Evolutionary conservation across 768 basidiomycete genomes (phyloP).

Genomic region (Cytidiella melzeri): DNA sequence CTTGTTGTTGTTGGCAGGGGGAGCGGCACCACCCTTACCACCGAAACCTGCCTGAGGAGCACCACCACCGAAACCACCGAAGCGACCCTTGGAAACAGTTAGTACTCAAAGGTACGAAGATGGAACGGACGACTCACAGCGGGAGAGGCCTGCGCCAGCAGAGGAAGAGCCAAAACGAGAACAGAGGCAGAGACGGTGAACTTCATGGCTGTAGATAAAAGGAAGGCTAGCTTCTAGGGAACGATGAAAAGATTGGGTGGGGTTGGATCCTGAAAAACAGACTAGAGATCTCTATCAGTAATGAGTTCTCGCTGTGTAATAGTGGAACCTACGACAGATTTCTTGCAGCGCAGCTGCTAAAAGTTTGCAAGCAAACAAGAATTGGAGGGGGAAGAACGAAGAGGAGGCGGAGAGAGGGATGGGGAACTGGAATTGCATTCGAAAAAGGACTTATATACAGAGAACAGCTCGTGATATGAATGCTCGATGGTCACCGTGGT

Average conservation of each 20-base stretch:
- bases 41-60: conserved; percentile 1
- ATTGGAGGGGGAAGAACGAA: conserved; percentile 17
- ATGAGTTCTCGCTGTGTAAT: conserved; percentile 12
- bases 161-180: conserved; percentile 35
- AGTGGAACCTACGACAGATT: conserved; percentile 16
- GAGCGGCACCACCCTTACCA: conserved; percentile 12
- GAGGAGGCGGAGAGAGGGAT: conserved; percentile 25
- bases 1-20: conserved; percentile 7
- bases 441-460: conserved; percentile 15
- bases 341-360: conserved; percentile 54
- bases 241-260: conserved; percentile 18
- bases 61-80: background rate
- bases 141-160: conserved; percentile 28
- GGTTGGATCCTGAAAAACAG: conserved; percentile 16
- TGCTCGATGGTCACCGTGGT: background rate
- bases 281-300: no score
- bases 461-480: background rate
- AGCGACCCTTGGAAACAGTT: background rate
- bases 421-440: conserved; percentile 7
- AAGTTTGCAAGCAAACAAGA: conserved; percentile 16
- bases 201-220: conserved; percentile 40
- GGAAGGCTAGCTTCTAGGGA: conserved; percentile 21
- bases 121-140: conserved; percentile 12
- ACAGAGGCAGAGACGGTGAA: conserved; percentile 33
- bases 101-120: background rate